These are phyloP conservation scores for Ophiostoma fasciatum DNA, from an alignment of 2,329 filamentous ascomycete species.

Conservation along the genomic window DNA sequence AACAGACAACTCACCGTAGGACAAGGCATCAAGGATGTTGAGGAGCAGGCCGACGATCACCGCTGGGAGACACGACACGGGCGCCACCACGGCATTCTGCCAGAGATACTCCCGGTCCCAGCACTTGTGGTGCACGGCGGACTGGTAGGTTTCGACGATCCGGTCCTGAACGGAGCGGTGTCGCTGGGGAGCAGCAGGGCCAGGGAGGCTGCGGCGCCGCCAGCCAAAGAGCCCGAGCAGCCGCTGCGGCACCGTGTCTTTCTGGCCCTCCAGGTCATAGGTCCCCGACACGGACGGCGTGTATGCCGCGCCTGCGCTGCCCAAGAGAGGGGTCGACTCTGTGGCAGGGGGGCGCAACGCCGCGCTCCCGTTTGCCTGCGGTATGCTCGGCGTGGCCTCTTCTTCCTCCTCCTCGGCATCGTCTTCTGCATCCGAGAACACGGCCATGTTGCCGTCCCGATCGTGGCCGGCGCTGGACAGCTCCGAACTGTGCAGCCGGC, in stretches of 20 bases:
- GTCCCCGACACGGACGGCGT: slow-evolving; percentile 10
- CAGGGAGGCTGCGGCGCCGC: too few relatives aligned
- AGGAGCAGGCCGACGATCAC: slow-evolving; percentile 79
- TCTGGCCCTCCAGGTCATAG: slow-evolving; percentile 37
- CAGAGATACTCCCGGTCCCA: slow-evolving; percentile 59
- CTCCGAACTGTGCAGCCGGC: slow-evolving; percentile 9
- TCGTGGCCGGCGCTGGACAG: too few relatives aligned
- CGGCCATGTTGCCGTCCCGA: not conserved
- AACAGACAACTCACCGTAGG: slow-evolving; percentile 48
- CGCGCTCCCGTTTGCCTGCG: not conserved
- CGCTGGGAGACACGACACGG: slow-evolving; percentile 61
- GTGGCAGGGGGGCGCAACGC: slow-evolving; percentile 4
- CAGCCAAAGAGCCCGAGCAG: slow-evolving; percentile 5
- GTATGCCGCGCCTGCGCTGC: slow-evolving; percentile 16
- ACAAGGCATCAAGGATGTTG: slow-evolving; percentile 87
- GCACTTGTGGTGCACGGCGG: slow-evolving; percentile 43
- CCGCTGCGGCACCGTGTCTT: slow-evolving; percentile 13
- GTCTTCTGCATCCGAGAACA: too few relatives aligned
- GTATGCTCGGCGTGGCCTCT: not conserved
- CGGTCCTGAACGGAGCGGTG: not conserved
- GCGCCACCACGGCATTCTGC: slow-evolving; percentile 47
- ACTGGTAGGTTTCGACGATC: slow-evolving; percentile 13
- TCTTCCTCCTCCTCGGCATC: slow-evolving; percentile 5
- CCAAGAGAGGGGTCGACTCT: slow-evolving; percentile 35
- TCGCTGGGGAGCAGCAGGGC: too few relatives aligned